Evolutionary conservation across 768 basidiomycete genomes (phyloP).

Genomic region (Hericium rajendrae): DNA sequence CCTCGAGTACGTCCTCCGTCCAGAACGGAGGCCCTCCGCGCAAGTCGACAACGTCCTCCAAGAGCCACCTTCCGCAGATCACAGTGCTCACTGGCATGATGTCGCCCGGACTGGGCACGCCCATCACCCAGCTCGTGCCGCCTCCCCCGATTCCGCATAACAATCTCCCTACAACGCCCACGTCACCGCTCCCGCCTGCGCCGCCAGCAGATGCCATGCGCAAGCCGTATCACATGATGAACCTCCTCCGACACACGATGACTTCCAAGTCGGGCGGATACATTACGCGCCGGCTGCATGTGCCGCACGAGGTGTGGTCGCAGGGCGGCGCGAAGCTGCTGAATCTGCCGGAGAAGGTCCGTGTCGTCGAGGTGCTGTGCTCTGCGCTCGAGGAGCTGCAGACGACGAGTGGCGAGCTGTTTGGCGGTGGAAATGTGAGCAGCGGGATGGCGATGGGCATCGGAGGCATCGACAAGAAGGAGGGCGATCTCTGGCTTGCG

Average conservation of each 20-base stretch:
- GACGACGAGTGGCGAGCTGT: constrained; percentile 57
- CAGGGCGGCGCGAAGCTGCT: constrained; percentile 80
- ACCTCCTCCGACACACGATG: constrained; percentile 70
- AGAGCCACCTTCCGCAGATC: constrained; percentile 40
- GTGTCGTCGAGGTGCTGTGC: constrained; percentile 71
- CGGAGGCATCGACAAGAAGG: constrained; percentile 64
- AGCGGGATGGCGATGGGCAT: constrained; percentile 67
- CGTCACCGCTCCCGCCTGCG: constrained; percentile 65
- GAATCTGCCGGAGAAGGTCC: constrained; percentile 77
- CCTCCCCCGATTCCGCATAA: constrained; percentile 40
- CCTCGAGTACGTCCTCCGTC: constrained; percentile 27
- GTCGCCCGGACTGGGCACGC: constrained; percentile 26
- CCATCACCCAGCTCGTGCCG: constrained; percentile 28
- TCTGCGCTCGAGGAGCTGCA: constrained; percentile 75
- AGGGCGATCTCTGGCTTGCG: constrained; percentile 68
- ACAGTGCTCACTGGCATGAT: constrained; percentile 43
- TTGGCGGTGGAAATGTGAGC: constrained; percentile 72
- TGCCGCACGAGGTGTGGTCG: constrained; percentile 86
- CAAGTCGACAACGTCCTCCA: constrained; percentile 50
- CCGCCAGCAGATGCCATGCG: constrained; percentile 66
- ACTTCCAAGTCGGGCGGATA: constrained; percentile 76
- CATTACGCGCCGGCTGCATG: constrained; percentile 75
- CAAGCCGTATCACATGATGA: constrained; percentile 90
- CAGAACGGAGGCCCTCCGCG: constrained; percentile 32
- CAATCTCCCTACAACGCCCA: constrained; percentile 63